These are phyloP conservation scores for Ganoderma boninense DNA, from an alignment of 1,284 basidiomycete species.

Conservation along the genomic window DNA sequence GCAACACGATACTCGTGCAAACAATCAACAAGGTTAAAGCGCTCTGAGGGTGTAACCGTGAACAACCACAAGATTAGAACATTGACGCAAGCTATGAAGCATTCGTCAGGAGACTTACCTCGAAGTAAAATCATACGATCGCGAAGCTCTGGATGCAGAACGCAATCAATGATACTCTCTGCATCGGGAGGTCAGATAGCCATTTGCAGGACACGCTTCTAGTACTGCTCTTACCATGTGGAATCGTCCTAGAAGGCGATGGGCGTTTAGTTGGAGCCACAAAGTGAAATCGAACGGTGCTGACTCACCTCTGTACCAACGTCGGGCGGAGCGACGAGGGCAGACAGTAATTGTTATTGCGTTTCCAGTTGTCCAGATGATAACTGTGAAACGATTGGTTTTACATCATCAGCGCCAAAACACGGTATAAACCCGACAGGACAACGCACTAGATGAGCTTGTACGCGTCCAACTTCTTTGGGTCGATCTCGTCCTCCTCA, in stretches of 20 bases:
- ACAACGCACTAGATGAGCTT: constrained; percentile 78
- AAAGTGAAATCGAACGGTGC: background rate
- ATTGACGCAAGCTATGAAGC: background rate
- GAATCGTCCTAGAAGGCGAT: constrained; percentile 68
- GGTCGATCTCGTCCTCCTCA: constrained; percentile 56
- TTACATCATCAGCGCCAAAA: constrained; percentile 2
- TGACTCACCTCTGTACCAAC: constrained; percentile 74
- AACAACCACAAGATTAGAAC: constrained; percentile 9
- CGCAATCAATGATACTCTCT: constrained; percentile 90
- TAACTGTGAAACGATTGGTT: constrained; percentile 53
- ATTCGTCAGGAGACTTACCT: constrained; percentile 54
- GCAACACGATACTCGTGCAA: constrained; percentile 72
- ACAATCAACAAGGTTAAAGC: constrained; percentile 81
- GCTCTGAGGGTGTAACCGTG: constrained; percentile 54
- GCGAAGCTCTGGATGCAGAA: constrained; percentile 86
- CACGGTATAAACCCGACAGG: background rate
- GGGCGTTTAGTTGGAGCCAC: constrained; percentile 35
- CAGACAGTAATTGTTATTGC: constrained; percentile 85
- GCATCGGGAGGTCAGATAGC: constrained; percentile 19
- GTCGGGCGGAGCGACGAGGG: constrained; percentile 89
- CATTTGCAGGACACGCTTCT: constrained; percentile 13
- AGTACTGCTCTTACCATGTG: constrained; percentile 67
- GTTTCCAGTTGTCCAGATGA: constrained; percentile 87
- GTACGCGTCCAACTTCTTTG: constrained; percentile 78
- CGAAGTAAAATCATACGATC: constrained; percentile 90